Base-by-base conservation (phyloP, 2,329 filamentous ascomycete genomes). In the Podosphaera xanthii region DNA sequence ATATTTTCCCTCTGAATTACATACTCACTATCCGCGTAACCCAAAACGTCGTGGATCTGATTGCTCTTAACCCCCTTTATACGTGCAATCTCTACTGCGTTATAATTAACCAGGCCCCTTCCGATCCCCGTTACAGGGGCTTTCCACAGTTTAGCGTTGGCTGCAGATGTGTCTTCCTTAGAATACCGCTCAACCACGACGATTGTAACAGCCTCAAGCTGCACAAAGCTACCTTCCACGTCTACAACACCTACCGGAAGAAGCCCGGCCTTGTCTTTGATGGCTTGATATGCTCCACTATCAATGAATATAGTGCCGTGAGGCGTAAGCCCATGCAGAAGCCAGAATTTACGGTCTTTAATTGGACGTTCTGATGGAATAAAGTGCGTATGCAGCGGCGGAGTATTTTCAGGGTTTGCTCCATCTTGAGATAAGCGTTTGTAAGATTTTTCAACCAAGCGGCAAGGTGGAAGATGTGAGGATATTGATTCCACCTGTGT, bases 221-320 rank as follows among this genome's bases (percentile, higher is more conserved):
- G 88, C 0, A 83, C 83, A 69, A 98, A 98, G 64, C 79, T 77
- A 1, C 92, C 92, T 63, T 91, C 86, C 2, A 96, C 87, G 61
- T 87, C 87, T 1, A 97, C 77, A 12, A 98, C 82, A n/a, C 91
- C 92, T 0, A 87, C 90, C 0, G 91, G 89, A 0, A 97, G 79
- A 1, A 98, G 79, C 2, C 89, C 87, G 0, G 90, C 89, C 72
- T 94, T 94, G 68, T 83, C 82, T 14, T 82, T 74, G 2, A 97
- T 77, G 0, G 91, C 92, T 40, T 77, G 75, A 72, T 89, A 83
- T 2, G 91, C 91, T 49, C 92, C 92, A n/a, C 80, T 74, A 73
- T 98, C 92, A 65, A 98, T 94, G 72, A 87, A 97, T 34, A 98
- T 70, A 1, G 85, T 94, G 12, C 92, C 92, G 67, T 94, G 90